Evolutionary conservation across 2,329 filamentous ascomycete genomes (phyloP).

Genomic region (Colletotrichum neosansevieriae): DNA sequence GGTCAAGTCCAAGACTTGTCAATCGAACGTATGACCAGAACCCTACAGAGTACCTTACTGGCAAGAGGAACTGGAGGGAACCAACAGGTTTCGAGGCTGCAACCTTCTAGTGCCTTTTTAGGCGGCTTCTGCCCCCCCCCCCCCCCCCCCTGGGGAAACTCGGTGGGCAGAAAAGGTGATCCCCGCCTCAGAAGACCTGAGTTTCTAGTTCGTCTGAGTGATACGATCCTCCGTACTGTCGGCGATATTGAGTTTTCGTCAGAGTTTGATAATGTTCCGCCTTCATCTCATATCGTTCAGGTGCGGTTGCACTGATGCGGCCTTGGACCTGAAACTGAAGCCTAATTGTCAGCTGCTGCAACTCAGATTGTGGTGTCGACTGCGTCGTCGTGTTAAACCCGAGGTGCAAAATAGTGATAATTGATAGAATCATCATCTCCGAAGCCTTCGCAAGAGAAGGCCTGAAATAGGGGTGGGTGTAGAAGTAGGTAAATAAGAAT

Average conservation of each 20-base stretch:
- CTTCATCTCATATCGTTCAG: neutral
- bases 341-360: neutral
- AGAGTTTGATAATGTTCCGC: neutral
- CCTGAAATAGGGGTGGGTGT: neutral
- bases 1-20: neutral
- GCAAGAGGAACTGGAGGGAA: too few relatives aligned
- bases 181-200: neutral
- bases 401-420: too few relatives aligned
- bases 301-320: constrained; percentile 9
- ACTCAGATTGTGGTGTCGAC: neutral
- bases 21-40: neutral
- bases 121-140: too few relatives aligned
- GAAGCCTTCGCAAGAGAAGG: neutral
- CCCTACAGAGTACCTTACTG: too few relatives aligned
- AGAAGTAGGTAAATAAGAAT: neutral
- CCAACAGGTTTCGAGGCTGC: too few relatives aligned
- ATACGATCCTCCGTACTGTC: neutral
- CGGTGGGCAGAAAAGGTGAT: too few relatives aligned
- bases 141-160: too few relatives aligned
- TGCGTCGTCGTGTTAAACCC: neutral
- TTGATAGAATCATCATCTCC: too few relatives aligned
- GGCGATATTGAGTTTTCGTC: neutral
- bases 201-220: constrained; percentile 7
- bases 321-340: constrained; percentile 5
- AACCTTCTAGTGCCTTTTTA: too few relatives aligned